phyloP scores from a whole-genome alignment of 805 yeast species.

The Cyberlindnera americana region DNA sequence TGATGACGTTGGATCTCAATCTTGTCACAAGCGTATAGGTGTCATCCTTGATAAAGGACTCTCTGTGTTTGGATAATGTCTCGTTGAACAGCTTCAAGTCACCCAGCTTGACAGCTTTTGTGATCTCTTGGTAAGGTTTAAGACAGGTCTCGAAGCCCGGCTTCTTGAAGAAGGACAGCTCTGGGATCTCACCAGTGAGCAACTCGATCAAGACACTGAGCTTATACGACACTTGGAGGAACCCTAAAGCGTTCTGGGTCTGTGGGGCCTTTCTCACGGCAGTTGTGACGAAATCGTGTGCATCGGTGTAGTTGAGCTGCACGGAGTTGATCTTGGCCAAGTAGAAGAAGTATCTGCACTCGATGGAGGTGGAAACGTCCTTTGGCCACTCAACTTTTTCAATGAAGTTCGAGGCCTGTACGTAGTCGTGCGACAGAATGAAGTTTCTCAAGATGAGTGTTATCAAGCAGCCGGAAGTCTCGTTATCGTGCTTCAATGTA shows the following conservation, averaged over 20 bases:
- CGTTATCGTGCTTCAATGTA: constrained; percentile 86
- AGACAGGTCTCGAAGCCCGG: constrained; percentile 55
- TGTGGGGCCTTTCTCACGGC: constrained; percentile 97
- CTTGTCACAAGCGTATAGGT: constrained; percentile 82
- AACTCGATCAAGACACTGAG: constrained; percentile 84
- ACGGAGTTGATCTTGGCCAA: constrained; percentile 87
- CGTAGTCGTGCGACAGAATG: constrained; percentile 71
- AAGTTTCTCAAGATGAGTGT: constrained; percentile 84
- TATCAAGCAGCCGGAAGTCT: constrained; percentile 83
- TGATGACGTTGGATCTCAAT: constrained; percentile 93
- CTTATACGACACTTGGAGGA: constrained; percentile 85
- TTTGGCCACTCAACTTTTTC: constrained; percentile 87
- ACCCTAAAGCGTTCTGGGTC: constrained; percentile 78
- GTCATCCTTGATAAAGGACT: constrained; percentile 65
- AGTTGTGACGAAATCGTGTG: constrained; percentile 86
- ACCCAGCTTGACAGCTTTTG: constrained; percentile 90
- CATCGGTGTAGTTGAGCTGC: constrained; percentile 87
- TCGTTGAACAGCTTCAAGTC: constrained; percentile 79
- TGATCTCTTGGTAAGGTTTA: constrained; percentile 79
- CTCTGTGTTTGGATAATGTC: constrained; percentile 61
- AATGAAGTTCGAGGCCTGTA: constrained; percentile 84
- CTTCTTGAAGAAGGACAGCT: constrained; percentile 73
- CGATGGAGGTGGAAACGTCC: constrained; percentile 79
- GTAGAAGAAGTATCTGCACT: constrained; percentile 88
- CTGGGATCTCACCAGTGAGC: constrained; percentile 96